Evolutionary conservation across 345 rosid genomes (phyloP), one percentile per base, ranked within the genome.

Genomic region (Citrus inodora): DNA sequence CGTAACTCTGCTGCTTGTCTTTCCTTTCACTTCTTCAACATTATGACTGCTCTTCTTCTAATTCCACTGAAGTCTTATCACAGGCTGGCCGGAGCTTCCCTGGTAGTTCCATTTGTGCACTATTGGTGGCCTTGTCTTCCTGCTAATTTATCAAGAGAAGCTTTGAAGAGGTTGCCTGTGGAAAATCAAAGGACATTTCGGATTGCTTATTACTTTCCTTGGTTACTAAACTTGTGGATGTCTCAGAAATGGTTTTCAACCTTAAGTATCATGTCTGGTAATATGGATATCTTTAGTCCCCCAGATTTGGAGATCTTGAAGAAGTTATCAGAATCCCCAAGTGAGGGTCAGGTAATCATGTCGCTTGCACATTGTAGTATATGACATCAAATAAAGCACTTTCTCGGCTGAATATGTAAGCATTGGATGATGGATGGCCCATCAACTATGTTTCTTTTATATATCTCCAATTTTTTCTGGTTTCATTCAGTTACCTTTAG

Each of bases 91-190:
- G 97, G 97, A 82, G 94, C 85, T 70, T 77, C 90, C 46, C 82
- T 94, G 76, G 92, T 91, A 62, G 93, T 82, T 80, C 97, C 98
- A 66, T 87, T 91, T 84, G 91, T 94, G 76, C 87, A 85, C 80
- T 95, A 90, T 81, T 92, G 98, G 99, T 95, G 98, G 99, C 88
- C 89, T 59, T 70, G 78, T 73, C 87, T 95, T 42, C 97, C 98
- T 76, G 51, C 86, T 9, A 79, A 79, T 35, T n/a, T 92, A 55
- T 33, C 87, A 21, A 86, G 67, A 37, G 79, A 79, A 71, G 81
- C 84, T 16, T 73, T 93, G 0, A 32, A 80, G 68, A 84, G 40
- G 84, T 74, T 90, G 70, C 89, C 76, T 37, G 51, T 25, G 10
- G 63, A 77, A 2, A 89, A 93, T 77, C 90, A 83, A 38, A 86